Conservation (phyloP, 2,329 filamentous ascomycete species). For the Penicillium sp. region DNA sequence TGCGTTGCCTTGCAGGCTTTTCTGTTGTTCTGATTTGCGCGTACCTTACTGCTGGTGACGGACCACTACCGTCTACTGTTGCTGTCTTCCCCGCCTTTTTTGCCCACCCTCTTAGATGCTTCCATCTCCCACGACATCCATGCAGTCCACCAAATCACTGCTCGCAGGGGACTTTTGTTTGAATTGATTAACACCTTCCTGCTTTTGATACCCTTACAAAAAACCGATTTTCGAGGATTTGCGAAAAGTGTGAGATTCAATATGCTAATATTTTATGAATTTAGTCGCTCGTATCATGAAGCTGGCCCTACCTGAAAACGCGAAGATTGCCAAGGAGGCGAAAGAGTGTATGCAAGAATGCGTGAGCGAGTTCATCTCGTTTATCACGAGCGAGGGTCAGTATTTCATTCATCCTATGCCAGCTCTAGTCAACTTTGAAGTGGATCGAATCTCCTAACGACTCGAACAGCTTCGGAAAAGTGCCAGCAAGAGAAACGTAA, state of each 20-base stretch:
- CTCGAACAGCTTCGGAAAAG: slow-evolving; percentile 86
- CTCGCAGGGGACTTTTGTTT: not conserved
- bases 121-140: not conserved
- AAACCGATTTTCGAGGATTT: not conserved
- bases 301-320: slow-evolving; percentile 93
- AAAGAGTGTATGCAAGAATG: slow-evolving; percentile 99
- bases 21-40: slow-evolving; percentile 56
- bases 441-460: not conserved
- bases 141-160: not conserved
- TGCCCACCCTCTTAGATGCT: slow-evolving; percentile 12
- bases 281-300: slow-evolving; percentile 99
- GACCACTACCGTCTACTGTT: slow-evolving; percentile 33
- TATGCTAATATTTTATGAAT: slow-evolving; percentile 60
- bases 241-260: not conserved
- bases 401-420: slow-evolving; percentile 20
- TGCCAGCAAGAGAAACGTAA: slow-evolving; percentile 99
- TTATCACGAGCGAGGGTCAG: slow-evolving; percentile 98
- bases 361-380: slow-evolving; percentile 99
- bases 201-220: not conserved
- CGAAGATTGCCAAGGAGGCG: slow-evolving; percentile 98
- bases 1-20: slow-evolving; percentile 44
- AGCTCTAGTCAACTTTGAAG: not conserved
- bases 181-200: not conserved
- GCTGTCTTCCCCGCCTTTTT: slow-evolving; percentile 26
- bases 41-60: slow-evolving; percentile 45